Percentiles rank a stretch among this genome's conserved stretches.
Evolutionary conservation across 2,329 filamentous ascomycete genomes (phyloP).

Genomic region (Waltergamsia citrina): DNA sequence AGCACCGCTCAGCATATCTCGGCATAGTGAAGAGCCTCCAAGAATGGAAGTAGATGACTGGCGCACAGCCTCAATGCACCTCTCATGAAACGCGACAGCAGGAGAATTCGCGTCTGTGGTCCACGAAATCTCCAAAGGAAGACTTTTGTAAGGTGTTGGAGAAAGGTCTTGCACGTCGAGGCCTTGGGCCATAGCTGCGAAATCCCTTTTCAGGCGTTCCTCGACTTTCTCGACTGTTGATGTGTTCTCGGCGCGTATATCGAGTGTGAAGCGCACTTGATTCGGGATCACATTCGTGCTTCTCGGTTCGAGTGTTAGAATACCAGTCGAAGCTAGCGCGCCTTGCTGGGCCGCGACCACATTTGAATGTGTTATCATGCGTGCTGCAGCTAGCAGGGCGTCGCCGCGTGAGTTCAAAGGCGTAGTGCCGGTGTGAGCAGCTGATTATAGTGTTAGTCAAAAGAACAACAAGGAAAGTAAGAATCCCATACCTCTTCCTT

Average conservation of each 20-base stretch:
- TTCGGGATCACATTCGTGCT: slow-evolving; percentile 63
- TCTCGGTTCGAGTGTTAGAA: slow-evolving; percentile 32
- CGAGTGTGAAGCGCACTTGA: slow-evolving; percentile 53
- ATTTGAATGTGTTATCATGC: slow-evolving; percentile 17
- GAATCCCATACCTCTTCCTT: slow-evolving; percentile 14
- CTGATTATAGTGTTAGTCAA: too few relatives aligned
- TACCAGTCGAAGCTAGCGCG: slow-evolving; percentile 18
- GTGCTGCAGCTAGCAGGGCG: slow-evolving; percentile 16
- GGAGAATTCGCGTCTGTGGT: slow-evolving; percentile 45
- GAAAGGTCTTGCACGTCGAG: too few relatives aligned
- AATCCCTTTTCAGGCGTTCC: slow-evolving; percentile 38
- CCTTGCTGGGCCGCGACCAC: slow-evolving; percentile 11
- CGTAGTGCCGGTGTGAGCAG: slow-evolving; percentile 15
- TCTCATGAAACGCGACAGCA: slow-evolving; percentile 49
- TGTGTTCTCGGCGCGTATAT: slow-evolving; percentile 53
- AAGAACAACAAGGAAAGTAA: too few relatives aligned
- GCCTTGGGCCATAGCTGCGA: too few relatives aligned
- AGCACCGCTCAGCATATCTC: slow-evolving; percentile 17
- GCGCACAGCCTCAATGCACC: slow-evolving; percentile 52
- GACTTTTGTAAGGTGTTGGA: too few relatives aligned
- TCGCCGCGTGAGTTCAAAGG: slow-evolving; percentile 19
- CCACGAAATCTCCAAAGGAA: slow-evolving; percentile 48
- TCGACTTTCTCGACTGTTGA: slow-evolving; percentile 42
- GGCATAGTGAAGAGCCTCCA: slow-evolving; percentile 15
- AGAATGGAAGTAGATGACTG: slow-evolving; percentile 29